Base-by-base conservation (phyloP, 139 green algal species). In the Chlamydomonas asymmetrica region DNA sequence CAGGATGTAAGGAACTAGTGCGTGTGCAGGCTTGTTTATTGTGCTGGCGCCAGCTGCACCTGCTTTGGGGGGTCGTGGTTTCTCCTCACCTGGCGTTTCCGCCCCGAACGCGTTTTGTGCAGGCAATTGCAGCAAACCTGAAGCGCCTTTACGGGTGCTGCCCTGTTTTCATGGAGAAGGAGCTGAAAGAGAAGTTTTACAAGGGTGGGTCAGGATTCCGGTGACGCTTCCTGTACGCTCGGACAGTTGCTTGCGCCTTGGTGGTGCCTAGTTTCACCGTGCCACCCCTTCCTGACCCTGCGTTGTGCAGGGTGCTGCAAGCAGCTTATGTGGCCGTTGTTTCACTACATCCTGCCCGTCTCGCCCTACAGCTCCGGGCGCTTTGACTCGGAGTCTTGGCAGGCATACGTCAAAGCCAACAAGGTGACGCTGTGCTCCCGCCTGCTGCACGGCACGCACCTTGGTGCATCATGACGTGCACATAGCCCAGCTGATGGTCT, bases 261-360 rank as follows among this genome's bases (percentile, higher is more conserved):
- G 13, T 10, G 45, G 45, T 10, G 45, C 13, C 45, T 41, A 41
- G 31, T 16, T 20, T 43, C 16, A 10, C 32, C 34, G 18, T 43
- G 61, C 61, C 31, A 48, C 29, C 61, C 27, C 32, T 67, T 20
- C 61, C 61, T 23, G 32, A n/a, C 23, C 61, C 31, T 45, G 61
- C 61, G 32, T 64, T 31, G 22, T 56, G 61, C 81, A 95, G 91
- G 92, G 2, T 98, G 97, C 67, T 99, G 96, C 88, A 99, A 99
- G 86, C 95, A 98, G 88, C 93, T 97, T 74, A 85, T 99, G 76
- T 99, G 96, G 96, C 96, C 94, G 25, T 82, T 99, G 71, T 94
- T 99, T 77, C 96, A 99, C 85, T 99, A 99, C 88, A 85, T 97
- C 48, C 88, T 99, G 48, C 96, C 96, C 4, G 81, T 98, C 32